Evolutionary conservation across 1,139 yeast species (phyloP).

Genomic region (Geotrichum histeridarum): DNA sequence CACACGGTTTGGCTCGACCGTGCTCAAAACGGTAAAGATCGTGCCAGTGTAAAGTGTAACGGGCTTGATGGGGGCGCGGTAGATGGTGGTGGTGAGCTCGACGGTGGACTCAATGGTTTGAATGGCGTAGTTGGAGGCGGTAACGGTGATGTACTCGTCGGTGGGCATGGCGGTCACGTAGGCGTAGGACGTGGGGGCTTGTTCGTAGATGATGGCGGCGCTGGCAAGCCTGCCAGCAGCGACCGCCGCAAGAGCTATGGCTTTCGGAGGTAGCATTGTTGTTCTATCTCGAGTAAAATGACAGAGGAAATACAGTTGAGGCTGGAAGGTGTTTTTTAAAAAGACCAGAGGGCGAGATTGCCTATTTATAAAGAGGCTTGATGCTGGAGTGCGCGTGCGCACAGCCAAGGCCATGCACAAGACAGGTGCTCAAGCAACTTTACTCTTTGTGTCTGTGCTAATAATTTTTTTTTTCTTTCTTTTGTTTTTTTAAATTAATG

Average conservation of each 20-base stretch:
- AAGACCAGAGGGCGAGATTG: no score
- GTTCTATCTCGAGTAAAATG: not conserved
- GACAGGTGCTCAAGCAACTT: no score
- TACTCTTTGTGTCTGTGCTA: no score
- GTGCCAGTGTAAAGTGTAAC: conserved; percentile 29
- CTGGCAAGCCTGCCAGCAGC: conserved; percentile 10
- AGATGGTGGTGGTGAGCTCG: conserved; percentile 31
- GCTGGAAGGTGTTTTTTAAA: not conserved
- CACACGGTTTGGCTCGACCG: conserved; percentile 32
- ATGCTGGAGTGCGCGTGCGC: no score
- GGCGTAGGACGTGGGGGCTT: conserved; percentile 19
- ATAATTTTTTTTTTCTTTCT: no score
- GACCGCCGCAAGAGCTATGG: conserved; percentile 12
- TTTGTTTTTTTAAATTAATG: no score
- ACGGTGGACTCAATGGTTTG: conserved; percentile 31
- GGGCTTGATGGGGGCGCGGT: conserved; percentile 30
- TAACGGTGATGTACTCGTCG: conserved; percentile 26
- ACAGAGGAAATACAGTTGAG: not conserved
- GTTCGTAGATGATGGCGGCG: conserved; percentile 24
- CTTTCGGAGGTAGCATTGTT: conserved; percentile 12
- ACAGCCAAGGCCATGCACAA: no score
- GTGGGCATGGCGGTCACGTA: conserved; percentile 25
- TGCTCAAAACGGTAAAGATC: conserved; percentile 30
- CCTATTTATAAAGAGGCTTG: no score
- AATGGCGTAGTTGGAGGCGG: conserved; percentile 21